Conservation (phyloP, 2,329 filamentous ascomycete species). For the Colletotrichum sp. region DNA sequence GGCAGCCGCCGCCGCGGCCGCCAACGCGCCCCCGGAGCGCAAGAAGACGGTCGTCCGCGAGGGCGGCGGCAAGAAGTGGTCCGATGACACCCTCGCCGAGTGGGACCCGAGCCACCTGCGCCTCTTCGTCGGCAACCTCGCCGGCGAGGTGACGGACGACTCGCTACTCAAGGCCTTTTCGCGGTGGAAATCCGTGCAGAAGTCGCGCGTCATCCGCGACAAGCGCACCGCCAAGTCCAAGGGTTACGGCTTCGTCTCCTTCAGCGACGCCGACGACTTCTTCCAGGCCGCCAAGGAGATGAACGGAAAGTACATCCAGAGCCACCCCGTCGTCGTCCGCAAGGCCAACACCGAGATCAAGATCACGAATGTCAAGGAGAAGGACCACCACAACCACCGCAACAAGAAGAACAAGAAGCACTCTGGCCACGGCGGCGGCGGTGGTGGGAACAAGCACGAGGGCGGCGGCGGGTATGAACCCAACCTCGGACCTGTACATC, state of each 20-base stretch:
- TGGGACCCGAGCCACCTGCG: constrained; percentile 96
- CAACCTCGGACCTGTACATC: constrained; percentile 52
- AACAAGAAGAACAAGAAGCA: constrained; percentile 36
- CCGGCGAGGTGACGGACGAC: constrained; percentile 96
- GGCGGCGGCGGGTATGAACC: constrained; percentile 52
- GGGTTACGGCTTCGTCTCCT: constrained; percentile 95
- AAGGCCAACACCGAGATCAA: constrained; percentile 93
- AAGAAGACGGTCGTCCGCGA: constrained; percentile 87
- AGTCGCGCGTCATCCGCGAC: constrained; percentile 91
- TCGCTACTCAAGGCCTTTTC: constrained; percentile 93
- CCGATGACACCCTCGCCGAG: constrained; percentile 85
- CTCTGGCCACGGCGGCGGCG: constrained; percentile 27
- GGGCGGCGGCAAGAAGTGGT: constrained; percentile 93
- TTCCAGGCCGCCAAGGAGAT: constrained; percentile 97
- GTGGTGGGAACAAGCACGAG: constrained; percentile 34
- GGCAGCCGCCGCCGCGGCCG: constrained; percentile 45
- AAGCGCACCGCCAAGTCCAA: constrained; percentile 97
- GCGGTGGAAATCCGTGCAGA: constrained; percentile 85
- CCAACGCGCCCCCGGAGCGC: constrained; percentile 61
- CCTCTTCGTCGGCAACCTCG: constrained; percentile 94
- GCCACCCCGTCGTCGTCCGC: constrained; percentile 86
- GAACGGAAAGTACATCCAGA: constrained; percentile 99
- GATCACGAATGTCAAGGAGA: constrained; percentile 65
- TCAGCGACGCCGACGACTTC: constrained; percentile 93
- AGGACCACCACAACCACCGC: constrained; percentile 30